phyloP scores from a whole-genome alignment of 768 basidiomycete genomes.

The Tulasnella sp. region DNA sequence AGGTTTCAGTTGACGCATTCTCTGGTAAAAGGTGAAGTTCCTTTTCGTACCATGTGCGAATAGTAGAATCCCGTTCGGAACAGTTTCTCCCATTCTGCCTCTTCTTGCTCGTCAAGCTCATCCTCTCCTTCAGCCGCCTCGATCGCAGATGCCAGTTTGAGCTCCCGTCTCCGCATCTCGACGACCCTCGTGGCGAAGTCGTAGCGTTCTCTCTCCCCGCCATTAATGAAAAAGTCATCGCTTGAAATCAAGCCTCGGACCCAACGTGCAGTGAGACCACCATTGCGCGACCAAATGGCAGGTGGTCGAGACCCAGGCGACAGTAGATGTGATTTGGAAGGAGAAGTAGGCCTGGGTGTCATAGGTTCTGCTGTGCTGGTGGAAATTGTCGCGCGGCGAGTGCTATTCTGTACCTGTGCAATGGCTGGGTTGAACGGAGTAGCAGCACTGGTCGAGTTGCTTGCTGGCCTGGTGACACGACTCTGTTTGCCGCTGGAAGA shows the following conservation, averaged over 20 bases:
- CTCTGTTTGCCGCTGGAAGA: neutral
- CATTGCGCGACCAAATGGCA: slow-evolving; percentile 60
- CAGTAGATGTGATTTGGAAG: neutral
- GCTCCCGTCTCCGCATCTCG: slow-evolving; percentile 56
- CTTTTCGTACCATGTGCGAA: slow-evolving; percentile 65
- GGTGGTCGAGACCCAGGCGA: slow-evolving; percentile 37
- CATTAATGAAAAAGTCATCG: slow-evolving; percentile 72
- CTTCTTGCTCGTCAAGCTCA: slow-evolving; percentile 50
- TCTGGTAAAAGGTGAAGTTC: slow-evolving; percentile 2
- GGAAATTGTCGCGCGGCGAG: slow-evolving; percentile 15
- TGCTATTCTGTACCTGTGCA: slow-evolving; percentile 22
- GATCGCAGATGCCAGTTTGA: slow-evolving; percentile 21
- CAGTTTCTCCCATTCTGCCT: slow-evolving; percentile 61
- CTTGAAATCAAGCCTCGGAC: slow-evolving; percentile 67
- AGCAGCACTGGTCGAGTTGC: slow-evolving; percentile 22
- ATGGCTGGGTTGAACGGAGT: slow-evolving; percentile 20
- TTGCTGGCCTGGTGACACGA: neutral
- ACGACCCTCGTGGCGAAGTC: slow-evolving; percentile 69
- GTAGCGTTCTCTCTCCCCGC: slow-evolving; percentile 71
- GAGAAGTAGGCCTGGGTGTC: neutral
- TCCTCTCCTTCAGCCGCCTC: slow-evolving; percentile 35
- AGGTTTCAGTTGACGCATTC: slow-evolving; percentile 22
- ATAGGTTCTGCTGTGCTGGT: neutral
- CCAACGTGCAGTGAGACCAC: slow-evolving; percentile 71
- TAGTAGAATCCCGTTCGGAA: slow-evolving; percentile 81